phyloP scores from a whole-genome alignment of 768 basidiomycete species.

The Phylloporus sp. region DNA sequence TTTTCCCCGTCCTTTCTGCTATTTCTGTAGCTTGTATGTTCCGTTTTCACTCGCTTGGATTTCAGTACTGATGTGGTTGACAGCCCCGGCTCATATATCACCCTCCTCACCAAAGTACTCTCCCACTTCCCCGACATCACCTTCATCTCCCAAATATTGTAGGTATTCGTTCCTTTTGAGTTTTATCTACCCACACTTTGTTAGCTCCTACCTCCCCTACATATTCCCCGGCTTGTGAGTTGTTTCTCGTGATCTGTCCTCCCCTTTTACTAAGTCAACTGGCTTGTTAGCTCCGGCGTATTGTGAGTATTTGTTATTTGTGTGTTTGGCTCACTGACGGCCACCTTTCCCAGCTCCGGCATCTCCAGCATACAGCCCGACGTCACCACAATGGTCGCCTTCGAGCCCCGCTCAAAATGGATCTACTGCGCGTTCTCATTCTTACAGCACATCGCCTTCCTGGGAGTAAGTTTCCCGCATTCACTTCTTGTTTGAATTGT shows the following conservation, averaged over 20 bases:
- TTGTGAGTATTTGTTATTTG: constrained; percentile 45
- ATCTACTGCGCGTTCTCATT: constrained; percentile 35
- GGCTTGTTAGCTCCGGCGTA: constrained; percentile 62
- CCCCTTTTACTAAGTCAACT: constrained; percentile 3
- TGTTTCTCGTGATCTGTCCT: background rate
- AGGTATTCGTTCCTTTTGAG: constrained; percentile 26
- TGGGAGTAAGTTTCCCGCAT: constrained; percentile 37
- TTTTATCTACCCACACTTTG: constrained; percentile 10
- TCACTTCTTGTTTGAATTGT: constrained; percentile 9
- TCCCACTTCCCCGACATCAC: constrained; percentile 88
- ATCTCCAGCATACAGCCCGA: constrained; percentile 82
- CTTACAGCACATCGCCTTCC: constrained; percentile 48
- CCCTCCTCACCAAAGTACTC: constrained; percentile 92
- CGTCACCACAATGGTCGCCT: constrained; percentile 80
- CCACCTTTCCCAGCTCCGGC: constrained; percentile 54
- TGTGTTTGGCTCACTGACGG: constrained; percentile 6
- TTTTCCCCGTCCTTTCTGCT: background rate
- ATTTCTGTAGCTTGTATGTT: constrained; percentile 62
- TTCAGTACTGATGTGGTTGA: constrained; percentile 7
- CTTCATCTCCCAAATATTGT: constrained; percentile 92
- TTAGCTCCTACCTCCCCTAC: constrained; percentile 81
- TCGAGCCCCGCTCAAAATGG: constrained; percentile 66
- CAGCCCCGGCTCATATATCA: constrained; percentile 78
- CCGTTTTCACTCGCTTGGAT: background rate
- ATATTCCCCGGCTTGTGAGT: constrained; percentile 84